Evolutionary conservation across 257 asterid genomes (phyloP).

Genomic region (Jacaranda copaia): DNA sequence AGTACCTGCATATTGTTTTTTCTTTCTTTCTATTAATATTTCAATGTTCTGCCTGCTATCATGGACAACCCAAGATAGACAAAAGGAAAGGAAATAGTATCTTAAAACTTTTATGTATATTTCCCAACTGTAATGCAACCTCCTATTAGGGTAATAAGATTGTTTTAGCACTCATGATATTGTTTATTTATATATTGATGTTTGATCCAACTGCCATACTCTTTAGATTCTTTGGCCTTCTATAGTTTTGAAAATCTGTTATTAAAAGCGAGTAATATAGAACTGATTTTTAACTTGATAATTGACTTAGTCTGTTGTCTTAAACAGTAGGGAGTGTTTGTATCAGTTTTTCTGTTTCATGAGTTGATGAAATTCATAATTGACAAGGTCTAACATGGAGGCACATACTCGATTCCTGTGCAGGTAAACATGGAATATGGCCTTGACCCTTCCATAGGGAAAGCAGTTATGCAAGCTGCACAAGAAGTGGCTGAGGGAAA

Average conservation of each 20-base stretch:
- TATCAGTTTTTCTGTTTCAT: not conserved
- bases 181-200: not conserved
- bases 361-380: not conserved
- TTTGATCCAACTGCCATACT: not conserved
- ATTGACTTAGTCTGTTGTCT: not conserved
- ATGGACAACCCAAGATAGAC: not conserved
- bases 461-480: conserved; percentile 95
- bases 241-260: not conserved
- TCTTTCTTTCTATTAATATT: conserved; percentile 7
- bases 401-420: conserved; percentile 29
- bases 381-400: not conserved
- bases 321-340: not conserved
- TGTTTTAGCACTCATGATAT: not conserved
- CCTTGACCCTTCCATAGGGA: conserved; percentile 91
- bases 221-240: not conserved
- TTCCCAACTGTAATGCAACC: not conserved
- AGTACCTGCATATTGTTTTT: conserved; percentile 2
- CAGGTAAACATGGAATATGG: conserved; percentile 96
- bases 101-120: conserved; percentile 13
- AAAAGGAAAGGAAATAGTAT: conserved; percentile 7
- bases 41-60: conserved; percentile 18
- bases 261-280: not conserved
- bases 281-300: not conserved
- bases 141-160: not conserved
- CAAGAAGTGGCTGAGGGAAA: conserved; percentile 98